Evolutionary conservation across 2,329 filamentous ascomycete genomes (phyloP), one percentile per base, ranked within the genome.

Genomic region (Apiospora malaysiana): DNA sequence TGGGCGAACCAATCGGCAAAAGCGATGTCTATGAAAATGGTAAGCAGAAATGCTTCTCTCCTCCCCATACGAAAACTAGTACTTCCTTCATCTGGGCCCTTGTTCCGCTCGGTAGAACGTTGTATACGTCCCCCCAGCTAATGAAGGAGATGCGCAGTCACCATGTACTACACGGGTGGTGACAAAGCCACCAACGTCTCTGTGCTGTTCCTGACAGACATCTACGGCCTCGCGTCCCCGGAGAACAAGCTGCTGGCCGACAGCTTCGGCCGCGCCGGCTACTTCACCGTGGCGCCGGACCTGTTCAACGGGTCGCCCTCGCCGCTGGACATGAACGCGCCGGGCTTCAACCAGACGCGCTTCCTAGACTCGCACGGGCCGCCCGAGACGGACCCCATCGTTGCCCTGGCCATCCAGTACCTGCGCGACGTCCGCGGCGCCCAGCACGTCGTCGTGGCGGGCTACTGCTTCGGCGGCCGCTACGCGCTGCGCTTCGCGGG

Each of bases 391-490:
- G 85, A 88, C 68, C 81, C 83, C 9, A 83, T 88, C 69, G 80
- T 89, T 69, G 81, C 81, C n/a, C 78, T 79, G 0, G 80, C 82
- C 18, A 81, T 89, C 70, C 78, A 80, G 23, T 83, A 87, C 75
- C 77, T 89, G 74, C 82, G 82, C 69, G 76, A 79, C 69, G 81
- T 81, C n/a, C 79, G 85, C 46, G 87, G 87, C n/a, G 80, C 86
- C 25, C 83, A 83, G 68, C 85, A 83, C 70, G 82, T 92, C 70
- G 89, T 84, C 3, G 86, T 72, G 2, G 86, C 88, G 0, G 90
- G 90, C 3, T 92, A 92, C 79, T 92, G 90, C 79, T 92, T 90
- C 75, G 90, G 91, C 1, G 90, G 87, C 21, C 88, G 87, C 56
- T 88, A 86, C 74, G 80, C 87, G 7, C 86, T 86, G 71, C 82